Evolutionary conservation across 768 basidiomycete species (phyloP).

Genomic region (Russula compacta): DNA sequence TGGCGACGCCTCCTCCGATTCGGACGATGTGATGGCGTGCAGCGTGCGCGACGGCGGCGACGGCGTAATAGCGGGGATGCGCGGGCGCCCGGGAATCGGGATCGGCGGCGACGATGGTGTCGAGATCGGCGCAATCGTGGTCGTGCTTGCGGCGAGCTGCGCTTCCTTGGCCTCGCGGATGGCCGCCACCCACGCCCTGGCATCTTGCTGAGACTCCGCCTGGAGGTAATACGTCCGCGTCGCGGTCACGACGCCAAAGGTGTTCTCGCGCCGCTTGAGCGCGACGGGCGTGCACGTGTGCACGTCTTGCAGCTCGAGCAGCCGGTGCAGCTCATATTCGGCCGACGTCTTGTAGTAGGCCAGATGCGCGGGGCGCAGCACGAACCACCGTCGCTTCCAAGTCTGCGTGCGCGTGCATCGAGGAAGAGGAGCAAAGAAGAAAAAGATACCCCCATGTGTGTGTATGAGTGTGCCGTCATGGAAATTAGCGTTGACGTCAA

Average conservation of each 20-base stretch:
- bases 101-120: conserved; percentile 37
- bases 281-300: conserved; percentile 83
- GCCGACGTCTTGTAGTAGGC: conserved; percentile 95
- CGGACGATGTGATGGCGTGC: conserved; percentile 59
- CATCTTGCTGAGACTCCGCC: conserved; percentile 61
- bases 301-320: conserved; percentile 79
- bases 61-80: conserved; percentile 31
- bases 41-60: conserved; percentile 40
- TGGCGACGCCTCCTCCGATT: conserved; percentile 65
- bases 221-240: conserved; percentile 87
- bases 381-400: conserved; percentile 99
- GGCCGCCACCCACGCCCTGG: conserved; percentile 73
- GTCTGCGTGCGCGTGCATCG: conserved; percentile 41
- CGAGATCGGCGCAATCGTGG: neutral
- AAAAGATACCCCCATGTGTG: neutral
- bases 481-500: neutral
- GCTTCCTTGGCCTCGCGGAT: conserved; percentile 69
- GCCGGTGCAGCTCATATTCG: conserved; percentile 86
- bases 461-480: neutral
- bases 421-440: neutral
- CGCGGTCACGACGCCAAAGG: conserved; percentile 88
- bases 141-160: conserved; percentile 38
- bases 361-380: conserved; percentile 81
- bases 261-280: conserved; percentile 82
- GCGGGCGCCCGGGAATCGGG: conserved; percentile 36